Base-by-base conservation (phyloP, 1,284 basidiomycete species). In the Cryptococcus maquisensis region DNA sequence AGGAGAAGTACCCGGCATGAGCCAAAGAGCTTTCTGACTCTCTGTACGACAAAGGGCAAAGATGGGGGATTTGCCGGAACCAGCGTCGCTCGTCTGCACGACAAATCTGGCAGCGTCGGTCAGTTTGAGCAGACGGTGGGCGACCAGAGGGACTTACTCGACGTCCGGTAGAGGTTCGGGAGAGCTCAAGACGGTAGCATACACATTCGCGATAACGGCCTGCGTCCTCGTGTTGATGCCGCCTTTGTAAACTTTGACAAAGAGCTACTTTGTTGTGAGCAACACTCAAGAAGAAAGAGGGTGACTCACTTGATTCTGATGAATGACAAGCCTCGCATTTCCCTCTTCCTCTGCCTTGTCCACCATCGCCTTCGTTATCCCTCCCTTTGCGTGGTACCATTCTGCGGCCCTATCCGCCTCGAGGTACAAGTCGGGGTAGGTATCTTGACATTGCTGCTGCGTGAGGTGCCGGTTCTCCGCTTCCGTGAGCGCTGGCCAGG, bases 151-250 rank as follows among this genome's bases (percentile, higher is more conserved):
- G 35, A 57, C 63, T 55, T 46, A 67, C 64, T 76, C 72, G 42
- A 75, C 54, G 53, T 73, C 64, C n/a, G 71, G 71, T 2, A 75
- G 42, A 9, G 70, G 66, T 51, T 74, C 72, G 24, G 60, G 45
- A 13, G 65, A 64, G 9, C 66, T 68, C 43, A 69, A 44, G 10
- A 73, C 41, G 3, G 68, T 67, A 15, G 63, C 59, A 55, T 73
- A 60, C 20, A 72, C 56, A 7, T 60, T 50, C 10, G 67, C 68
- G 4, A 72, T 60, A 5, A 62, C 56, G 5, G 68, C 65, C 44
- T 64, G 59, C 15, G 64, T 53, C 43, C 74, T 46, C 35, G 68
- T 55, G 48, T 68, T 55, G 58, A 67, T 52, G 37, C 65, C 65
- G 5, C 64, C 64, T 8, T 63, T 56, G 55, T 65, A 74, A 1